Conservation (phyloP, 305 asterid genomes). For the Striga hermonthica region DNA sequence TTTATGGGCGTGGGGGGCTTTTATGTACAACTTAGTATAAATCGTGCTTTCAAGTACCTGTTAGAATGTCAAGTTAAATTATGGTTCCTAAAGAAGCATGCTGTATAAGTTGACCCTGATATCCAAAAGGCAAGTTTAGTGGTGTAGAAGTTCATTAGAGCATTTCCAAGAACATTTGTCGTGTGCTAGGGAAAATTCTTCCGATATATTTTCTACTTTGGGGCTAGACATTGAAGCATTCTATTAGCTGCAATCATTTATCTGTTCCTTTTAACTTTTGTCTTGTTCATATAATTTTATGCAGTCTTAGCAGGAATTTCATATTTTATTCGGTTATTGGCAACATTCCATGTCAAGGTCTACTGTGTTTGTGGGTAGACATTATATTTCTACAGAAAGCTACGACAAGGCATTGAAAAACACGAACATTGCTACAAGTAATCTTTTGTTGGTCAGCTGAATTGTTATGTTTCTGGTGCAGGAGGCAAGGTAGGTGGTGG, state of each 20-base stretch:
- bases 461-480: background rate
- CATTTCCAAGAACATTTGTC: background rate
- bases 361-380: background rate
- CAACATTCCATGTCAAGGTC: background rate
- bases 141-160: background rate
- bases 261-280: background rate
- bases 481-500: background rate
- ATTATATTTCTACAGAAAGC: too few species aligned
- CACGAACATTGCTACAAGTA: too few species aligned
- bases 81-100: too few species aligned
- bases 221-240: background rate
- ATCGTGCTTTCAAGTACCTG: too few species aligned
- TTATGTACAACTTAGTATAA: background rate
- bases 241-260: background rate
- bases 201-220: background rate
- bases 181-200: too few species aligned
- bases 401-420: too few species aligned
- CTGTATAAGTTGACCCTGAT: too few species aligned
- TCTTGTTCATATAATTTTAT: constrained; percentile 1
- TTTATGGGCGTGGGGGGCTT: constrained; percentile 1
- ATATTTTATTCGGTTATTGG: background rate
- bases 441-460: background rate
- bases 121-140: too few species aligned
- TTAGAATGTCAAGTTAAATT: too few species aligned
- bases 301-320: background rate